These are phyloP conservation scores for Botrytis tulipae DNA, from an alignment of 2,329 filamentous ascomycete genomes.

Conservation along the genomic window DNA sequence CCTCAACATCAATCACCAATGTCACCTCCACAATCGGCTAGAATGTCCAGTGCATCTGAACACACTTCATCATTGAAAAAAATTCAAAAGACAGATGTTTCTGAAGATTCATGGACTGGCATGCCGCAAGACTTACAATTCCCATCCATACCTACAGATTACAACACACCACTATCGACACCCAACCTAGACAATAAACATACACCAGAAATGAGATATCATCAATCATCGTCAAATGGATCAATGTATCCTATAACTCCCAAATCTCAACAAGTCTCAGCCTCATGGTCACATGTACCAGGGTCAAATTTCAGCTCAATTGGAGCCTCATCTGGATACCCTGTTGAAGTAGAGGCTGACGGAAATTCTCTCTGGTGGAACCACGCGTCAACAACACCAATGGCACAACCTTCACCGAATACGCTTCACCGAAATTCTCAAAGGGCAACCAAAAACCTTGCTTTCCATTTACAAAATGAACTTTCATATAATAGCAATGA, in stretches of 20 bases:
- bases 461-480: conserved; percentile 36
- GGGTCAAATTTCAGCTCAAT: conserved; percentile 24
- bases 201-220: conserved; percentile 30
- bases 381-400: conserved; percentile 31
- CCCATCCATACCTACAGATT: conserved; percentile 18
- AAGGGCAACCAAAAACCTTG: conserved; percentile 34
- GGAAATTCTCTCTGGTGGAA: conserved; percentile 35
- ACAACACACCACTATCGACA: conserved; percentile 33
- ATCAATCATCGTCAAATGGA: conserved; percentile 25
- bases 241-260: conserved; percentile 32
- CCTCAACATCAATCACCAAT: conserved; percentile 44
- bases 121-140: conserved; percentile 37
- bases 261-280: conserved; percentile 28
- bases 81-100: conserved; percentile 33
- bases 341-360: conserved; percentile 24
- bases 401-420: conserved; percentile 34
- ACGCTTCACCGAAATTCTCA: conserved; percentile 32
- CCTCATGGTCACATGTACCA: conserved; percentile 32
- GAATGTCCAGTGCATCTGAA: conserved; percentile 34
- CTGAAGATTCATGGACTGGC: conserved; percentile 35
- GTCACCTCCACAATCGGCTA: conserved; percentile 47
- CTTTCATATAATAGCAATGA: conserved; percentile 30
- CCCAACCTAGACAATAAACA: conserved; percentile 28
- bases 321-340: conserved; percentile 21
- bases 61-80: conserved; percentile 21